phyloP scores from a whole-genome alignment of 2,329 filamentous ascomycete genomes.

The Talaromyces rugulosus region DNA sequence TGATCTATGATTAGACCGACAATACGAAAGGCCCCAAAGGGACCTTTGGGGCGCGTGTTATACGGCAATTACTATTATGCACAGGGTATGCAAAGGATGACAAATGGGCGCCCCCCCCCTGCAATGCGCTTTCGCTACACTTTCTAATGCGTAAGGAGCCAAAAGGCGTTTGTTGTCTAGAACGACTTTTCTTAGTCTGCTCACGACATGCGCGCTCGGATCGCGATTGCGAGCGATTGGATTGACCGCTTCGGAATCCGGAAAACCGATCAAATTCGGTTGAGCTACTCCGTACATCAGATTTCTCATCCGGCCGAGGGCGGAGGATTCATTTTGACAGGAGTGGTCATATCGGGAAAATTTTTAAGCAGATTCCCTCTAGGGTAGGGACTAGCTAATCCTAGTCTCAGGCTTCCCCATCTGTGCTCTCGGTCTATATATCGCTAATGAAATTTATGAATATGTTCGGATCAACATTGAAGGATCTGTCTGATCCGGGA shows the following conservation, averaged over 20 bases:
- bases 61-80: neutral
- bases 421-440: neutral
- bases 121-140: neutral
- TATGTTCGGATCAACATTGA: neutral
- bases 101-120: neutral
- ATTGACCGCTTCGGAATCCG: neutral
- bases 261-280: neutral
- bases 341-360: neutral
- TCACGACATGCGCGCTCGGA: neutral
- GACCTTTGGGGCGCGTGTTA: neutral
- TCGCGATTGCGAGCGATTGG: neutral
- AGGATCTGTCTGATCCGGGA: neutral
- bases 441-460: neutral
- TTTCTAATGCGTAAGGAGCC: neutral
- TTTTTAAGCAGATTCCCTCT: neutral
- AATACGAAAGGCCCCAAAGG: neutral
- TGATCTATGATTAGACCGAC: neutral
- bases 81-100: neutral
- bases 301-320: neutral
- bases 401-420: neutral
- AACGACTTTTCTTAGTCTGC: neutral
- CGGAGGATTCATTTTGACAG: neutral
- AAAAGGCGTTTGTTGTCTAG: neutral
- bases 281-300: neutral
- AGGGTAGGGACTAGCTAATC: neutral